These are phyloP conservation scores for Arachis hypogaea DNA, from an alignment of 306 rosid genomes.

Conservation along the genomic window DNA sequence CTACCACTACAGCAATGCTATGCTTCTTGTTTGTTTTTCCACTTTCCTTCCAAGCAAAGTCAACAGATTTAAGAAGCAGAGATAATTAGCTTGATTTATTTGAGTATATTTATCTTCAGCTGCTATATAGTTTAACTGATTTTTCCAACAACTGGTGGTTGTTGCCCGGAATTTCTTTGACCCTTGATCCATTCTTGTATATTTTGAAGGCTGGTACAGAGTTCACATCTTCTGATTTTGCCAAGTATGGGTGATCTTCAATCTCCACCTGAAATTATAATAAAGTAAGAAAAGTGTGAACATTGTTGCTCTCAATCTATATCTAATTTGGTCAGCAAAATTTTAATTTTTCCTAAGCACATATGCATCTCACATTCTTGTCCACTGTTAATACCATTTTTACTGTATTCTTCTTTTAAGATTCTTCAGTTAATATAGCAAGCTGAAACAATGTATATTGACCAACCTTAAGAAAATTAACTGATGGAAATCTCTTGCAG, in stretches of 20 bases:
- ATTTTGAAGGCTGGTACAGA: conserved; percentile 81
- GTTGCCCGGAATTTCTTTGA: conserved; percentile 75
- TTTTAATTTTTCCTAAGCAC: neutral
- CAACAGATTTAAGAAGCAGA: conserved; percentile 22
- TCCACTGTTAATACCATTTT: neutral
- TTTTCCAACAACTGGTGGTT: conserved; percentile 68
- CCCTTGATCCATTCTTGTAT: conserved; percentile 89
- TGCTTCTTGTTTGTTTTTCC: conserved; percentile 34
- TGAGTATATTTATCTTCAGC: conserved; percentile 45
- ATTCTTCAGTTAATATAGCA: neutral
- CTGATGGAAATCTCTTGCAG: conserved; percentile 84
- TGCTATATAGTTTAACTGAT: conserved; percentile 75
- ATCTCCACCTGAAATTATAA: conserved; percentile 71
- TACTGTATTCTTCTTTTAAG: neutral
- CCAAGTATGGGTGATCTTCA: conserved; percentile 85
- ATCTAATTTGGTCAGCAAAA: neutral
- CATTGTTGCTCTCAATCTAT: neutral
- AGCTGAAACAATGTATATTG: neutral
- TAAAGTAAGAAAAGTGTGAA: neutral
- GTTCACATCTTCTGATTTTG: conserved; percentile 77
- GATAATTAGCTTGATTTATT: conserved; percentile 20
- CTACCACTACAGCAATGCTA: conserved; percentile 5
- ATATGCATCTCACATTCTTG: conserved; percentile 12
- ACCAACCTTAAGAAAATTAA: conserved; percentile 89
- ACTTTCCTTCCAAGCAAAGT: conserved; percentile 30